These are phyloP conservation scores for Teratosphaeria zuluensis DNA, from an alignment of 2,329 filamentous ascomycete genomes.

Conservation along the genomic window DNA sequence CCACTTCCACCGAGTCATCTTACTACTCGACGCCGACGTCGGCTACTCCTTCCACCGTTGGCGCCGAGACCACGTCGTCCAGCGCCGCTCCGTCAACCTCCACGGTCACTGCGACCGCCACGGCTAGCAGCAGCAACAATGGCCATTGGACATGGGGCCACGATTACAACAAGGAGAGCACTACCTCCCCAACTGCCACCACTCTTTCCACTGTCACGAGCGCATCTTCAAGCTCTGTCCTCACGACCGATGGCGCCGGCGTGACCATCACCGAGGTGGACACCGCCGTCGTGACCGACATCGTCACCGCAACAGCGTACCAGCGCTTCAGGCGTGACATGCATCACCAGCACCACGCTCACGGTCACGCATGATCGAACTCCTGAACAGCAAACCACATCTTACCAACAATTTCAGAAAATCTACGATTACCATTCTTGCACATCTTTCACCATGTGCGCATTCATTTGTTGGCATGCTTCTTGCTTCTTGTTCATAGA, in stretches of 20 bases:
- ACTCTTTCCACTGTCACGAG: constrained; percentile 3
- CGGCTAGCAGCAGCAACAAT: neutral
- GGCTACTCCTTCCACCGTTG: neutral
- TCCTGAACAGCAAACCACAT: neutral
- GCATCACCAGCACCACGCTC: constrained; percentile 13
- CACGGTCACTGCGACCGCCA: constrained; percentile 1
- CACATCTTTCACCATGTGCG: neutral
- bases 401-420: neutral
- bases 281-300: constrained; percentile 17
- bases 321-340: constrained; percentile 12
- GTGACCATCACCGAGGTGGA: constrained; percentile 21
- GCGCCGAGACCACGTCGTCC: neutral
- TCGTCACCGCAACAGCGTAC: constrained; percentile 15
- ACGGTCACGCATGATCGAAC: neutral
- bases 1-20: constrained; percentile 1
- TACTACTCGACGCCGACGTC: constrained; percentile 2
- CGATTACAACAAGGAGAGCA: constrained; percentile 6
- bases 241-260: constrained; percentile 2
- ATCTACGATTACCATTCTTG: constrained; percentile 1
- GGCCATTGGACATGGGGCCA: neutral
- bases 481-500: neutral
- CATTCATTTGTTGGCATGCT: neutral
- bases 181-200: constrained; percentile 9
- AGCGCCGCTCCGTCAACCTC: constrained; percentile 5
- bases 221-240: constrained; percentile 1